Conservation (phyloP, 345 rosid species). For the Arabidopsis arenosa region DNA sequence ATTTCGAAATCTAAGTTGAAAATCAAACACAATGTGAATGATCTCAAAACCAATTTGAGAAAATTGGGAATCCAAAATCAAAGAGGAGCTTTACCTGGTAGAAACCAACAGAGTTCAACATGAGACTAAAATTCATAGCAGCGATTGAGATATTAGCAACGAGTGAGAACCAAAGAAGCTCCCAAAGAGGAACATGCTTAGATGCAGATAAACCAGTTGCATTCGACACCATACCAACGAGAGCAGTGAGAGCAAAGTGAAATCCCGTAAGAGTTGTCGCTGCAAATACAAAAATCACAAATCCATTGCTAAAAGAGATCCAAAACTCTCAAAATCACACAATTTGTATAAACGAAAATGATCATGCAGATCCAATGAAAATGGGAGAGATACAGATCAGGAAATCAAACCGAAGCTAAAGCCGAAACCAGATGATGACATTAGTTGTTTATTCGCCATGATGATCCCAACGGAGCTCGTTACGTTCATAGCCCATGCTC, state of each 20-base stretch:
- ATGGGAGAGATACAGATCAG: constrained; percentile 3
- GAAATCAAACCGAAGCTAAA: constrained; percentile 74
- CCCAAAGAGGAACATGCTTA: constrained; percentile 91
- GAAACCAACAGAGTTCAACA: constrained; percentile 97
- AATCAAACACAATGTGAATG: not conserved
- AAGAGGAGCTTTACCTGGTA: constrained; percentile 60
- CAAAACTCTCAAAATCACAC: not conserved
- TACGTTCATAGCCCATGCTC: constrained; percentile 97
- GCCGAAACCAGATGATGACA: constrained; percentile 76
- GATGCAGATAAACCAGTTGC: constrained; percentile 82
- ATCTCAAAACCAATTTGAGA: not conserved
- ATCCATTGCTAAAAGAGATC: not conserved
- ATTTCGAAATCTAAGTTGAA: constrained; percentile 70
- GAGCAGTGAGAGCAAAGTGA: constrained; percentile 86
- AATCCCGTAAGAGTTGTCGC: constrained; percentile 94
- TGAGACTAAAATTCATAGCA: constrained; percentile 93
- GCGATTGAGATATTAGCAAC: constrained; percentile 87
- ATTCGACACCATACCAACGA: constrained; percentile 85
- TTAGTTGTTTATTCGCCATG: constrained; percentile 97
- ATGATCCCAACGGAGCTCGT: constrained; percentile 93
- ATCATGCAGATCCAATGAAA: constrained; percentile 15
- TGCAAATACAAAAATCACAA: constrained; percentile 35
- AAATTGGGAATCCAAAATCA: not conserved
- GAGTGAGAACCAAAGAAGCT: constrained; percentile 93
- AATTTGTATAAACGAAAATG: not conserved